Percentiles rank a stretch among this genome's conserved stretches.
Conservation (phyloP, 164 flowering plant species). For the Aristolochia fimbriata region DNA sequence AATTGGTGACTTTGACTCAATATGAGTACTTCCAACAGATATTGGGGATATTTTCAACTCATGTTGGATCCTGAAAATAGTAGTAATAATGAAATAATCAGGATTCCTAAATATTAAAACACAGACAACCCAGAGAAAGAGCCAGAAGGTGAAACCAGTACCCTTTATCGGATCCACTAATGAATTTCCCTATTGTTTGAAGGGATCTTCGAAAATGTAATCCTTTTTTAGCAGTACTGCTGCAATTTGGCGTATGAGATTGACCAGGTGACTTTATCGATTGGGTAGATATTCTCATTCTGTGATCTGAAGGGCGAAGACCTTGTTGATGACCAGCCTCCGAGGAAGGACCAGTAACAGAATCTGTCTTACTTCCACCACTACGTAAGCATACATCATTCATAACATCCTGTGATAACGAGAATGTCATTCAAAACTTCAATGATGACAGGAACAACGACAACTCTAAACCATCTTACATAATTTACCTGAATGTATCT, state of each 20-base stretch:
- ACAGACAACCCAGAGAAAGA: background rate
- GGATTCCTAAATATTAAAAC: background rate
- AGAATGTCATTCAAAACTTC: background rate
- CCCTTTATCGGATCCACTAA: constrained; percentile 83
- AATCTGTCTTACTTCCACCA: constrained; percentile 2
- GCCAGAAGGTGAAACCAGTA: constrained; percentile 7
- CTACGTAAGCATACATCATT: background rate
- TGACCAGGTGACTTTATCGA: constrained; percentile 50
- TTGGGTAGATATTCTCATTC: constrained; percentile 23
- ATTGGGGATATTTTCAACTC: constrained; percentile 21
- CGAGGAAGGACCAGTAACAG: background rate
- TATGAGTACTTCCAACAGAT: constrained; percentile 7
- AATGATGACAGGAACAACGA: background rate
- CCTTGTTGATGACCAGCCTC: constrained; percentile 10
- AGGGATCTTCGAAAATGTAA: constrained; percentile 75
- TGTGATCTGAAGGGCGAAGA: constrained; percentile 25
- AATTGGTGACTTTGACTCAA: constrained; percentile 31
- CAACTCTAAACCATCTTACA: background rate
- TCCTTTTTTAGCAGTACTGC: constrained; percentile 33
- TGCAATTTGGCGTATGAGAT: constrained; percentile 21
- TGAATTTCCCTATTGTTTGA: constrained; percentile 66
- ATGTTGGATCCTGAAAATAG: constrained; percentile 39
- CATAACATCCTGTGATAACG: background rate
- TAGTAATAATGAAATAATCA: background rate
- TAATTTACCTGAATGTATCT: background rate